Conservation (phyloP, 2,329 filamentous ascomycete species). For the Fonsecaea multimorphosa region DNA sequence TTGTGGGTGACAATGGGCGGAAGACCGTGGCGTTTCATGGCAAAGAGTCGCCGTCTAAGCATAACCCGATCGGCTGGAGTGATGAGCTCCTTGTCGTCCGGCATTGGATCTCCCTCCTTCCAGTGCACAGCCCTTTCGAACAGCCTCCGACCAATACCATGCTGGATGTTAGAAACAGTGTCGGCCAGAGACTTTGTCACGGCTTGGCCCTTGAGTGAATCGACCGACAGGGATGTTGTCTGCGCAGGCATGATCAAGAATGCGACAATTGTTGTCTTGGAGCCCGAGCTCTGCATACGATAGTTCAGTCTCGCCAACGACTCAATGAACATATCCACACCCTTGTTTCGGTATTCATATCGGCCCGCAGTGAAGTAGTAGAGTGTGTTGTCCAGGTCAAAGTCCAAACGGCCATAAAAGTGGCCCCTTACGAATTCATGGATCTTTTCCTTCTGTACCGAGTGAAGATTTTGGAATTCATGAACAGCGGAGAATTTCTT, state of each 20-base stretch:
- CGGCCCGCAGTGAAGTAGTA: slow-evolving; percentile 97
- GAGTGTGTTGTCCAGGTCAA: slow-evolving; percentile 92
- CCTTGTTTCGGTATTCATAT: slow-evolving; percentile 98
- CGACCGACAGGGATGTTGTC: slow-evolving; percentile 91
- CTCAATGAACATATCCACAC: slow-evolving; percentile 99
- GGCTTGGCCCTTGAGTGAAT: slow-evolving; percentile 93
- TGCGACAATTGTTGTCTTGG: slow-evolving; percentile 91
- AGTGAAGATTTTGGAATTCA: slow-evolving; percentile 98
- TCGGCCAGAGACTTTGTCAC: slow-evolving; percentile 96
- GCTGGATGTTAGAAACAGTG: slow-evolving; percentile 89
- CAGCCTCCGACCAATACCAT: slow-evolving; percentile 87
- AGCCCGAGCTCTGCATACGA: slow-evolving; percentile 80
- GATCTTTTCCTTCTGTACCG: slow-evolving; percentile 96
- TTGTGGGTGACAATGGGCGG: slow-evolving; percentile 98
- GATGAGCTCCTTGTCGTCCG: slow-evolving; percentile 95
- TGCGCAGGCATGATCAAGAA: slow-evolving; percentile 99
- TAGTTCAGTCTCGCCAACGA: slow-evolving; percentile 93
- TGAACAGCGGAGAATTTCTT: slow-evolving; percentile 98
- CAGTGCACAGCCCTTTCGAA: slow-evolving; percentile 94
- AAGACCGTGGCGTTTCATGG: slow-evolving; percentile 89
- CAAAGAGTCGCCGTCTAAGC: slow-evolving; percentile 87
- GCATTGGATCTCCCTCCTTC: slow-evolving; percentile 92
- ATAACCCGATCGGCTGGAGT: slow-evolving; percentile 90
- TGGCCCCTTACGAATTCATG: slow-evolving; percentile 97
- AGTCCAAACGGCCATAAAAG: slow-evolving; percentile 98